phyloP scores from a whole-genome alignment of 345 rosid species.

The Microthlaspi erraticum region DNA sequence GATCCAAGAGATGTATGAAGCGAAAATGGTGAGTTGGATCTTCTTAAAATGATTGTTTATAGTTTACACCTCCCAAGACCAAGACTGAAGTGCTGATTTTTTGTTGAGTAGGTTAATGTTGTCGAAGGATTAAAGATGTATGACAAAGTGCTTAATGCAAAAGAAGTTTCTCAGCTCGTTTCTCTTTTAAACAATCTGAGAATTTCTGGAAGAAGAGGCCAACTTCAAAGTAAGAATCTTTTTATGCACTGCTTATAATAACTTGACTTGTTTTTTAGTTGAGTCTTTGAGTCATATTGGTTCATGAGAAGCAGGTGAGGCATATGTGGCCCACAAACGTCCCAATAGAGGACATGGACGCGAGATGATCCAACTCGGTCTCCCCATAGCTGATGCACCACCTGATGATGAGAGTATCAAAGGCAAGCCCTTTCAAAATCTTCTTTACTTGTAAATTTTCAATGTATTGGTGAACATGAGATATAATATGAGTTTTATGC shows the following conservation, averaged over 20 bases:
- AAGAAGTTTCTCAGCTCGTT: slow-evolving; percentile 68
- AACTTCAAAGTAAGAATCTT: slow-evolving; percentile 74
- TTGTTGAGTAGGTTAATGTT: slow-evolving; percentile 71
- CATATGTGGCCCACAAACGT: slow-evolving; percentile 68
- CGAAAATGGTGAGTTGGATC: slow-evolving; percentile 60
- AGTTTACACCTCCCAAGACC: not conserved
- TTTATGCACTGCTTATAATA: not conserved
- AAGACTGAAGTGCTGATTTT: slow-evolving; percentile 3
- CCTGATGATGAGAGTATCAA: slow-evolving; percentile 71
- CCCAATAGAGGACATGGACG: slow-evolving; percentile 94
- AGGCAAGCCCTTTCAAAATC: slow-evolving; percentile 52
- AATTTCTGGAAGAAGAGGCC: slow-evolving; percentile 77
- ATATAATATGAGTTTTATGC: slow-evolving; percentile 38
- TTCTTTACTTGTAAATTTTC: not conserved
- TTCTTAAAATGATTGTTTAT: slow-evolving; percentile 20
- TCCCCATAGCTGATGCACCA: slow-evolving; percentile 75
- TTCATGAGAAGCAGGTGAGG: slow-evolving; percentile 65
- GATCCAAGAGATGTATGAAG: slow-evolving; percentile 69
- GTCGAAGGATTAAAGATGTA: slow-evolving; percentile 89
- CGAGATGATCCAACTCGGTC: slow-evolving; percentile 92
- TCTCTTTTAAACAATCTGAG: slow-evolving; percentile 75
- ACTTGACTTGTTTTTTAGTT: not conserved
- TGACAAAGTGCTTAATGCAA: slow-evolving; percentile 59
- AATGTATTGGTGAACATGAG: slow-evolving; percentile 8
- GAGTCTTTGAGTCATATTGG: slow-evolving; percentile 14